These are phyloP conservation scores for Botrytis cinerea DNA, from an alignment of 2,329 filamentous ascomycete genomes.

Conservation along the genomic window DNA sequence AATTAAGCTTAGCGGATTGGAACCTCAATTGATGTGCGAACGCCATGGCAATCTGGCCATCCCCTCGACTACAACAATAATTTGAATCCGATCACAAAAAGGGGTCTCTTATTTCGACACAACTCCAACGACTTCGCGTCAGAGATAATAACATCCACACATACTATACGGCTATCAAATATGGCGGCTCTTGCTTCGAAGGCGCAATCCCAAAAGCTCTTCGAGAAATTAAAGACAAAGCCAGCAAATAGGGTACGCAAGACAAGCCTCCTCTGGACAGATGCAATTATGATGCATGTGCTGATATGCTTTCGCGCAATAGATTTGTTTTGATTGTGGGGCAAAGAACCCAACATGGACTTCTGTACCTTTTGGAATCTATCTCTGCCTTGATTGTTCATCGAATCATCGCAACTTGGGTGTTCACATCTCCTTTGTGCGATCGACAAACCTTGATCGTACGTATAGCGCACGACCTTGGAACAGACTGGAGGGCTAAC, in stretches of 20 bases:
- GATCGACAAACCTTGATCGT: constrained; percentile 98
- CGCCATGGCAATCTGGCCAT: constrained; percentile 39
- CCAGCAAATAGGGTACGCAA: constrained; percentile 81
- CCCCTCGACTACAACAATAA: constrained; percentile 21
- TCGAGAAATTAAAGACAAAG: constrained; percentile 95
- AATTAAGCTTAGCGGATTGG: constrained; percentile 12
- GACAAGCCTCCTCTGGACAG: constrained; percentile 36
- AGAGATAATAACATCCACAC: constrained; percentile 12
- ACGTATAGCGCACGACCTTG: constrained; percentile 49
- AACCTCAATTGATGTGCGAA: constrained; percentile 5
- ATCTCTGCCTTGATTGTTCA: constrained; percentile 96
- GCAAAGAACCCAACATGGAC: constrained; percentile 99
- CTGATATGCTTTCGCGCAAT: constrained; percentile 30
- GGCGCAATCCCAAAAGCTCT: constrained; percentile 93
- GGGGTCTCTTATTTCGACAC: constrained; percentile 20
- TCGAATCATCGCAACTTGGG: constrained; percentile 96
- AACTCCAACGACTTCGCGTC: not conserved
- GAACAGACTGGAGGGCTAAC: constrained; percentile 31
- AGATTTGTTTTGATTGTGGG: constrained; percentile 98
- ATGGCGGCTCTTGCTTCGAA: constrained; percentile 77
- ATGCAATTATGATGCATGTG: constrained; percentile 18
- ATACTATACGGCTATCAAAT: constrained; percentile 40
- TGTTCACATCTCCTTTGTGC: constrained; percentile 98
- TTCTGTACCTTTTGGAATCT: constrained; percentile 95
- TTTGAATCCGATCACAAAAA: constrained; percentile 23